Conservation (phyloP, 352 stramenopile species). For the Phytophthora uliginosa region DNA sequence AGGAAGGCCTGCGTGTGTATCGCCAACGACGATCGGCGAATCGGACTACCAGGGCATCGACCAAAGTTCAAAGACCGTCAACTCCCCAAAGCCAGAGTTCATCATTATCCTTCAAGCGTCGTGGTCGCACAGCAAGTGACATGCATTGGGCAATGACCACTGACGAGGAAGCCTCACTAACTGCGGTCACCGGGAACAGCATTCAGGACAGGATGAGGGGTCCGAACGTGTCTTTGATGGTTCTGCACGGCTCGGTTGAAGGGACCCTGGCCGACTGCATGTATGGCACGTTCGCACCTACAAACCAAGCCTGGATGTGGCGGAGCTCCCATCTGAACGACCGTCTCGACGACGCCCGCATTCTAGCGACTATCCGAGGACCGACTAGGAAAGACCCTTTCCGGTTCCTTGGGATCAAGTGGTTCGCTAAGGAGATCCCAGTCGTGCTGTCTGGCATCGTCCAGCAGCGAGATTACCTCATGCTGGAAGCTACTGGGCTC, state of each 20-base stretch:
- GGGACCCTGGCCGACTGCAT: constrained; percentile 63
- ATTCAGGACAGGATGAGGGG: constrained; percentile 10
- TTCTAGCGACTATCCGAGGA: constrained; percentile 47
- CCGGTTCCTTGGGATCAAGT: constrained; percentile 61
- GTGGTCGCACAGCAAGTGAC: neutral
- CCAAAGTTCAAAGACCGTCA: neutral
- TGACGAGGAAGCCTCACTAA: constrained; percentile 10
- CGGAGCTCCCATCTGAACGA: constrained; percentile 62
- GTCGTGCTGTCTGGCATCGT: constrained; percentile 39
- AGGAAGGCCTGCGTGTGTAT: constrained; percentile 42
- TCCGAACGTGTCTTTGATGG: constrained; percentile 41
- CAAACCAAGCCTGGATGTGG: constrained; percentile 53
- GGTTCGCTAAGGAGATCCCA: constrained; percentile 55
- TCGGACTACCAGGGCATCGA: neutral
- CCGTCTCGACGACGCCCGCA: constrained; percentile 44
- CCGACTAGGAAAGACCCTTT: constrained; percentile 54
- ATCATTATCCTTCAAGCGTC: neutral
- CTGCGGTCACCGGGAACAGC: constrained; percentile 24
- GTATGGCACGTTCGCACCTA: constrained; percentile 55
- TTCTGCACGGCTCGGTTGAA: constrained; percentile 53
- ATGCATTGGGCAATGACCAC: neutral
- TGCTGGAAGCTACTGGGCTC: constrained; percentile 29
- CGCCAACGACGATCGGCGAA: constrained; percentile 5
- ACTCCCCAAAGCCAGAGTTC: neutral
- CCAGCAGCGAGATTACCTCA: constrained; percentile 53